Evolutionary conservation across 306 rosid species (phyloP), one percentile per base, ranked within the genome.

Genomic region (Gastrolobium bilobum): DNA sequence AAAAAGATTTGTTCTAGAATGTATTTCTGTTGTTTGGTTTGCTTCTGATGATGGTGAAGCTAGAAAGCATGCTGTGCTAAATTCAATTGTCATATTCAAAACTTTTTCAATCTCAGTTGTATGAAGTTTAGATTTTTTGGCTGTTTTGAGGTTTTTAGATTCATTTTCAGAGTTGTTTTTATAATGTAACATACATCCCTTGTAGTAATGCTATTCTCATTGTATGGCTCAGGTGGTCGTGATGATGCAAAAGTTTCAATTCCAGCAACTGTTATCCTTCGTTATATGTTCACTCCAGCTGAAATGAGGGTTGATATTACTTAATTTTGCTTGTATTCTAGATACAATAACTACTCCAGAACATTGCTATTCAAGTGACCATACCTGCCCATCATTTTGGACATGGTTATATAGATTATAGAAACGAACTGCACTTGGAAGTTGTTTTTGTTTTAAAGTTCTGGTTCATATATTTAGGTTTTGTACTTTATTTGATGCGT

Each of bases 251-350:
- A 93, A 86, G 53, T 91, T 79, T 87, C 85, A 53, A 89, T 95
- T 85, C 96, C 98, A 80, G 86, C 97, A 14, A 93, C 96, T 13
- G 86, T 91, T 73, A 76, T 95, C 88, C 97, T 95, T 58, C 91
- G 96, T 34, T 82, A 77, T 79, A 93, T 95, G 99, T 95, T 95
- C 82, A 59, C 90, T 75, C 94, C 87, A 63, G 92, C 93, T 69
- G 98, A 95, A 84, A 87, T 95, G 88, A 89, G 96, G 91, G 99
- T 91, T 74, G 39, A 77, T 77, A 52, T 60, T 75, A 43, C 75
- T 58, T 67, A 20, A 53, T 33, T 29, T 69, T 80, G 44, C 71
- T 56, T 67, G 7, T 51, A 47, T 73, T 78, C 71, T 77, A 34
- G 72, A 39, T 38, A 29, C 69, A 61, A 42, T 70, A 78, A 54